Percentiles rank a stretch among this genome's conserved stretches.
These are phyloP conservation scores for Agarophyton chilense DNA, from an alignment of 23 red algal species.

Conservation along the genomic window DNA sequence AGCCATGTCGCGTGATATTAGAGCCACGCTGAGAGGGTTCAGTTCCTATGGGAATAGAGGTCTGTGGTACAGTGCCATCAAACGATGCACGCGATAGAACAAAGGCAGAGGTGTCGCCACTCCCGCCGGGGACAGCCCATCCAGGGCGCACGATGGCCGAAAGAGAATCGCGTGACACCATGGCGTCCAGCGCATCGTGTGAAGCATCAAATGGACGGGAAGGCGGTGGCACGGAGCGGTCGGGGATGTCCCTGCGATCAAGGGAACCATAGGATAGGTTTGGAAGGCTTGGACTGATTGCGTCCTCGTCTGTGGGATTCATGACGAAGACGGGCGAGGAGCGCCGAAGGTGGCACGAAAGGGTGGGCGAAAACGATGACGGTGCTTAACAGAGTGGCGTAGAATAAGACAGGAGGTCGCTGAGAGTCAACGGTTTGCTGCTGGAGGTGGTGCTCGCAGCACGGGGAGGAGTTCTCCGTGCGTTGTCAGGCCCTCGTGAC, in stretches of 20 bases:
- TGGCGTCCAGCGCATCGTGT: background rate
- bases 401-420: background rate
- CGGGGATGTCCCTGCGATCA: conserved; percentile 3
- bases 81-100: conserved; percentile 9
- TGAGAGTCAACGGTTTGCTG: background rate
- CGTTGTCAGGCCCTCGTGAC: conserved; percentile 14
- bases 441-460: background rate
- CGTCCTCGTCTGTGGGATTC: background rate
- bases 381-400: background rate
- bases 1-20: conserved; percentile 26
- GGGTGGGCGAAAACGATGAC: background rate
- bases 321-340: background rate
- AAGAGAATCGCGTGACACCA: background rate
- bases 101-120: conserved; percentile 21
- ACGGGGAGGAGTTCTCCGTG: background rate
- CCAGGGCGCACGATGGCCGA: conserved; percentile 18
- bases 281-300: background rate
- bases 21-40: background rate
- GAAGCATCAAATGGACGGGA: background rate
- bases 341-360: background rate
- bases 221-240: background rate
- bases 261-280: conserved; percentile 5
- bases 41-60: background rate
- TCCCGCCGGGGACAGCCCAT: conserved; percentile 10
- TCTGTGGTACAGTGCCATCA: conserved; percentile 1